Base-by-base conservation (phyloP, 2,329 filamentous ascomycete genomes). In the Exophiala sideris region DNA sequence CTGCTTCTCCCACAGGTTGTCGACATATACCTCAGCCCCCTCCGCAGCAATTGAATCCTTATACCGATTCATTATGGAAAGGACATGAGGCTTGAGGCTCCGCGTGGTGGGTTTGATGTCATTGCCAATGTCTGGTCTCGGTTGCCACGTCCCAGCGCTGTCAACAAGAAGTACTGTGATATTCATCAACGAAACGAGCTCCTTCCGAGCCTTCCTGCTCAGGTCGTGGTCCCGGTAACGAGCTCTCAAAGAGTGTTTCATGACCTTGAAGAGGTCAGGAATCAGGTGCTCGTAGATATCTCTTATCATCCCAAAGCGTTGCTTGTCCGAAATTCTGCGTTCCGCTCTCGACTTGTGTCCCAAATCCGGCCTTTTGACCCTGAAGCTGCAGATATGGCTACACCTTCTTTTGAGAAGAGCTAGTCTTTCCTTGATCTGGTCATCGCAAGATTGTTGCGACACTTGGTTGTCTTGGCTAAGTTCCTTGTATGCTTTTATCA, bases 201-300 rank as follows among this genome's bases (percentile, higher is more conserved):
- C 50, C 46, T 41, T 42, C n/a, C 50, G 36, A 3, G 56, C 58
- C 6, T 24, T 7, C 7, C 38, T 6, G 42, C 47, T 50, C 9
- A 57, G 41, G 20, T 35, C 12, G n/a, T 45, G 18, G 16, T 57
- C 41, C 9, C 36, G 47, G 40, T 39, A 62, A 14, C 40, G 52
- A 16, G 47, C 44, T 29, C 48, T 55, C 3, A 64, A 45, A 5
- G 50, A 56, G n/a, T 16, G 21, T 36, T 50, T 61, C 12, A 54
- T 38, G 14, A 62, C 39, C 10, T 38, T 50, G 2, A 62, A 44
- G 11, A 52, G 48, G 14, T 45, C 34, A 9, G 58, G 62, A 35
- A 64, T 55, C 16, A 64, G 32, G 39, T 56, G 39, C 39, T 59
- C 53, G 36, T 58, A 62, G 16, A 62, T 35, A n/a, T 64, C 62